A percentile compares a stretch with the other conserved stretches of the same genome.
These are phyloP conservation scores for Pleurostoma richardsiae DNA, from an alignment of 2,329 filamentous ascomycete genomes.

Conservation along the genomic window DNA sequence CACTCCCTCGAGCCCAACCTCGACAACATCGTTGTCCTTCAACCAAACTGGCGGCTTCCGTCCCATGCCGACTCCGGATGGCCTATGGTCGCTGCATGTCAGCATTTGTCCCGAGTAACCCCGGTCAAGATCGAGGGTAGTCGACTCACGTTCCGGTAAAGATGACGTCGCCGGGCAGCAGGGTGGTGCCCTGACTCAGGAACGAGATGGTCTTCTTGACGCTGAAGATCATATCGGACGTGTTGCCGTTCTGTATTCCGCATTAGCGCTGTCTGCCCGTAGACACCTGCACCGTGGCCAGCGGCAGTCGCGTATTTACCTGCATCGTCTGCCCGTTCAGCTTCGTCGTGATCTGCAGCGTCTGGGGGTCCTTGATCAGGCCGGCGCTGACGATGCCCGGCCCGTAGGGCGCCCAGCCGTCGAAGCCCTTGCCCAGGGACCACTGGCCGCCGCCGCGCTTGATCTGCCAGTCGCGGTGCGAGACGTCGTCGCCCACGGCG, in stretches of 20 bases:
- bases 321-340: slow-evolving; percentile 56
- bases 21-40: slow-evolving; percentile 64
- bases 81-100: slow-evolving; percentile 30
- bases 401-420: slow-evolving; percentile 70
- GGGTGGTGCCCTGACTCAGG: slow-evolving; percentile 55
- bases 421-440: slow-evolving; percentile 69
- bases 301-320: slow-evolving; percentile 18
- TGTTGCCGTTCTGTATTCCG: slow-evolving; percentile 40
- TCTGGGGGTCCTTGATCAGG: slow-evolving; percentile 53
- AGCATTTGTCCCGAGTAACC: not conserved
- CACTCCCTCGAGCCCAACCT: slow-evolving; percentile 62
- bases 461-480: slow-evolving; percentile 72
- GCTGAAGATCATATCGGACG: slow-evolving; percentile 59
- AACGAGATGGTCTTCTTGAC: slow-evolving; percentile 55
- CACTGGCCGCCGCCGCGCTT: slow-evolving; percentile 65
- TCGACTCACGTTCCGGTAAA: slow-evolving; percentile 55
- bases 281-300: not conserved
- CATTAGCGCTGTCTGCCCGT: slow-evolving; percentile 6
- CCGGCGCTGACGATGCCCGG: slow-evolving; percentile 61
- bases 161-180: slow-evolving; percentile 60
- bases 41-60: slow-evolving; percentile 62
- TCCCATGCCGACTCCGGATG: slow-evolving; percentile 67
- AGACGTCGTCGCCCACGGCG: slow-evolving; percentile 73
- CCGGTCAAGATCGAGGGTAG: not conserved
- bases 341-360: slow-evolving; percentile 49